phyloP scores from a whole-genome alignment of 805 yeast species.

The Yarrowia sp. region DNA sequence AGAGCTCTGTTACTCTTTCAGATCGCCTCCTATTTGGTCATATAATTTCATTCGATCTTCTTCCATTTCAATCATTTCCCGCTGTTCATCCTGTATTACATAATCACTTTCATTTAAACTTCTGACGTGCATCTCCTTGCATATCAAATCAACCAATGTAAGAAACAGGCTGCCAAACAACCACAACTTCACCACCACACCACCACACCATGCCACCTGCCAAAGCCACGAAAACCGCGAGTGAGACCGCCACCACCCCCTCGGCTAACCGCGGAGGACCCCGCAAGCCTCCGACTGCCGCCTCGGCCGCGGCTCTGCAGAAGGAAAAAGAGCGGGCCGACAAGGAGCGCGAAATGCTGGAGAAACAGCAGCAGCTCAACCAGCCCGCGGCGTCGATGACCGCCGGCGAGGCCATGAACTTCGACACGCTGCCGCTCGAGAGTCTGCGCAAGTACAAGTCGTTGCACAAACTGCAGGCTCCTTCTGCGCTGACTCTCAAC shows the following conservation, averaged over 20 bases:
- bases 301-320: conserved; percentile 16
- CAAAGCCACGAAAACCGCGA: conserved; percentile 19
- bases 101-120: no score
- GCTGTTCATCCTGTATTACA: no score
- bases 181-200: background rate
- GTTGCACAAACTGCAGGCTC: conserved; percentile 60
- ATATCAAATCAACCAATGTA: conserved; percentile 10
- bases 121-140: conserved; percentile 5
- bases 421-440: conserved; percentile 64
- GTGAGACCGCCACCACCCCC: conserved; percentile 12
- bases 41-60: no score
- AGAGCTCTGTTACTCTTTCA: no score
- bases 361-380: conserved; percentile 29
- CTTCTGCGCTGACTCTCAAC: conserved; percentile 67
- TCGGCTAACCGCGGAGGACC: conserved; percentile 26
- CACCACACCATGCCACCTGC: conserved; percentile 23
- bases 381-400: conserved; percentile 21
- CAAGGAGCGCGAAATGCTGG: conserved; percentile 34
- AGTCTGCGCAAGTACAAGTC: conserved; percentile 74
- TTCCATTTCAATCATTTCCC: no score
- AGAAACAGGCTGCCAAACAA: no score
- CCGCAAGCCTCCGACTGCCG: conserved; percentile 17
- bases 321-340: conserved; percentile 33
- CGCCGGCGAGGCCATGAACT: conserved; percentile 57
- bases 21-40: no score